A percentile compares a stretch with the other conserved stretches of the same genome.
Conservation (phyloP, 108 stramenopile genomes). For the Schizochytrium sp. region DNA sequence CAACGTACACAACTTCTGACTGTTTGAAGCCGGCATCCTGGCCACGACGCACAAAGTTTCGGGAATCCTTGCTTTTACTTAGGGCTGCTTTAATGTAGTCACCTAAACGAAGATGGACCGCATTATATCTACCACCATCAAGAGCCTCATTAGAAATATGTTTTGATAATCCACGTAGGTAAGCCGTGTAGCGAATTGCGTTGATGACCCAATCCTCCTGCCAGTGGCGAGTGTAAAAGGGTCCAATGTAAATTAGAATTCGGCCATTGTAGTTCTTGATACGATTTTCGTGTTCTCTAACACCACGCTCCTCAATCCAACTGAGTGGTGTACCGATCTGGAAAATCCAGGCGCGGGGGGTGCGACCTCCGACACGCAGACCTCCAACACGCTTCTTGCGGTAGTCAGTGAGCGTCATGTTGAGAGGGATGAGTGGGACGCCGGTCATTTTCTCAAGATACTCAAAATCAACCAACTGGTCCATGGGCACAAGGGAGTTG, state of each 20-base stretch:
- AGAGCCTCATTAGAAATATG: conserved; percentile 27
- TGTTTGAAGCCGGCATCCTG: not conserved
- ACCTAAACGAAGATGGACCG: conserved; percentile 40
- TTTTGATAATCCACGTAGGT: conserved; percentile 25
- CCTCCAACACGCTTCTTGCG: not conserved
- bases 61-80: conserved; percentile 7
- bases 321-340: conserved; percentile 19
- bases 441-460: conserved; percentile 5
- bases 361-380: not conserved
- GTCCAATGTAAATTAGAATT: not conserved
- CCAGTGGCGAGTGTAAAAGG: conserved; percentile 39
- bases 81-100: conserved; percentile 10
- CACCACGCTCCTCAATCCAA: conserved; percentile 23
- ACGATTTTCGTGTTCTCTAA: conserved; percentile 16
- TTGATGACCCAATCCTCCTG: conserved; percentile 18
- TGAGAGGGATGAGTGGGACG: conserved; percentile 58
- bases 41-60: not conserved
- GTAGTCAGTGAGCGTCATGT: conserved; percentile 43
- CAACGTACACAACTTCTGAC: conserved; percentile 2
- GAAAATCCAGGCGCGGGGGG: conserved; percentile 7
- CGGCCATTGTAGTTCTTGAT: not conserved
- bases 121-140: not conserved
- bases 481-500: conserved; percentile 42
- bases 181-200: conserved; percentile 3
- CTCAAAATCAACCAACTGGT: conserved; percentile 41